These are phyloP conservation scores for Ilyonectria robusta DNA, from an alignment of 2,329 filamentous ascomycete genomes.

Conservation along the genomic window DNA sequence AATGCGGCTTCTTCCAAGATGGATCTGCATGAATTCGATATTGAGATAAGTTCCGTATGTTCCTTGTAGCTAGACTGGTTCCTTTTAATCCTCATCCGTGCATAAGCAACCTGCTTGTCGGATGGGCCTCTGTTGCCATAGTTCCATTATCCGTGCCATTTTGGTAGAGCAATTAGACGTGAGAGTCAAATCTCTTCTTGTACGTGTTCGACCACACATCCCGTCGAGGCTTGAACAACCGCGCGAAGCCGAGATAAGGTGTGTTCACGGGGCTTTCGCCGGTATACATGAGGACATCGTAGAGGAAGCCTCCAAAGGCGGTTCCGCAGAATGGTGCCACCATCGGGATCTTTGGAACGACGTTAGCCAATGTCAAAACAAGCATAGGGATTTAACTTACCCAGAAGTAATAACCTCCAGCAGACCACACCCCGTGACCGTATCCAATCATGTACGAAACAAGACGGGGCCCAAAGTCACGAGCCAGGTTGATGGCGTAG, in stretches of 20 bases:
- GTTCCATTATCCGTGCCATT: background rate
- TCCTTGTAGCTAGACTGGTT: background rate
- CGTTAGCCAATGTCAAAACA: conserved; percentile 9
- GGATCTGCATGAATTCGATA: background rate
- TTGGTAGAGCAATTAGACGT: conserved; percentile 30
- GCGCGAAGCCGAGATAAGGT: conserved; percentile 74
- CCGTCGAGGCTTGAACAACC: conserved; percentile 57
- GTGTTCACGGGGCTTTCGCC: conserved; percentile 80
- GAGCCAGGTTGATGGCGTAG: conserved; percentile 81
- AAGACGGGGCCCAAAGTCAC: conserved; percentile 79
- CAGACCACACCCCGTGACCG: conserved; percentile 75
- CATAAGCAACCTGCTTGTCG: background rate
- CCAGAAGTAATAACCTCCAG: conserved; percentile 82
- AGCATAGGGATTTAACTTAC: conserved; percentile 54
- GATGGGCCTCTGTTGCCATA: conserved; percentile 19
- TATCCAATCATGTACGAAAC: conserved; percentile 79
- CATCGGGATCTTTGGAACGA: conserved; percentile 72
- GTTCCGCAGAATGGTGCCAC: conserved; percentile 78
- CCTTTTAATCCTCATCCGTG: background rate
- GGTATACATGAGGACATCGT: conserved; percentile 78
- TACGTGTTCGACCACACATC: conserved; percentile 57
- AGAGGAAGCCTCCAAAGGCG: conserved; percentile 75
- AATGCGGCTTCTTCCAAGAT: too few species aligned
- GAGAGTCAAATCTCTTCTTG: conserved; percentile 38
- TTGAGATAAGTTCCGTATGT: background rate